Conservation (phyloP, 495 filamentous ascomycete genomes). For the Talaromyces wortmannii region DNA sequence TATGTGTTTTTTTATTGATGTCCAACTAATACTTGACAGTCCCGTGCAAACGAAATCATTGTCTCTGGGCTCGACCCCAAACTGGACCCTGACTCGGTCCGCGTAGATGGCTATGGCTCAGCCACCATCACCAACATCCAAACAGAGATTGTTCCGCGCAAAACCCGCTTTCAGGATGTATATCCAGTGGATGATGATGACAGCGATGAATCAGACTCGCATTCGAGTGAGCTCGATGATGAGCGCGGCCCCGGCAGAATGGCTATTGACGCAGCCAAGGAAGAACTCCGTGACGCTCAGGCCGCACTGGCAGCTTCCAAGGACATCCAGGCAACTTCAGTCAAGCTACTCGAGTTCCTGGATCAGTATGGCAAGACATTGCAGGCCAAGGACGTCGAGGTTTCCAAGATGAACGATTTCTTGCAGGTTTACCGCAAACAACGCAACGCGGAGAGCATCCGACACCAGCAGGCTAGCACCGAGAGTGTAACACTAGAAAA, state of each 20-base stretch:
- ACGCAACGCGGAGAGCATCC: slow-evolving; percentile 2
- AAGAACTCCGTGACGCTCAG: slow-evolving; percentile 4
- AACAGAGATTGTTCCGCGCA: slow-evolving; percentile 55
- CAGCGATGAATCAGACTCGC: slow-evolving; percentile 10
- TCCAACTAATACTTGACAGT: slow-evolving; percentile 23
- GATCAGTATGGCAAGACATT: slow-evolving; percentile 13
- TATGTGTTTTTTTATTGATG: not conserved
- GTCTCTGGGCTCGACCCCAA: slow-evolving; percentile 59
- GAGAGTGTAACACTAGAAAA: slow-evolving; percentile 5
- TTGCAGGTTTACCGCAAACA: slow-evolving; percentile 10
- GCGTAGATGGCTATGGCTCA: slow-evolving; percentile 58
- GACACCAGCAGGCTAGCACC: slow-evolving; percentile 3
- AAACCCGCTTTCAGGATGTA: slow-evolving; percentile 49
- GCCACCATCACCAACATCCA: slow-evolving; percentile 59
- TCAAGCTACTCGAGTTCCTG: slow-evolving; percentile 10
- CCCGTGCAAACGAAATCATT: slow-evolving; percentile 57
- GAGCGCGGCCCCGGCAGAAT: slow-evolving; percentile 13
- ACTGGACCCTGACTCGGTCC: slow-evolving; percentile 60
- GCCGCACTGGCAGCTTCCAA: slow-evolving; percentile 13
- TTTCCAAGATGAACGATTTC: slow-evolving; percentile 11
- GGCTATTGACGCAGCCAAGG: slow-evolving; percentile 7
- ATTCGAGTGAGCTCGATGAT: slow-evolving; percentile 22
- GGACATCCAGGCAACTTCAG: slow-evolving; percentile 5
- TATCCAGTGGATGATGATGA: slow-evolving; percentile 37
- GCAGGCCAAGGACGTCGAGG: slow-evolving; percentile 5